Conservation (phyloP, 1,139 yeast genomes). For the Yamadazyma spencermartinsiae region DNA sequence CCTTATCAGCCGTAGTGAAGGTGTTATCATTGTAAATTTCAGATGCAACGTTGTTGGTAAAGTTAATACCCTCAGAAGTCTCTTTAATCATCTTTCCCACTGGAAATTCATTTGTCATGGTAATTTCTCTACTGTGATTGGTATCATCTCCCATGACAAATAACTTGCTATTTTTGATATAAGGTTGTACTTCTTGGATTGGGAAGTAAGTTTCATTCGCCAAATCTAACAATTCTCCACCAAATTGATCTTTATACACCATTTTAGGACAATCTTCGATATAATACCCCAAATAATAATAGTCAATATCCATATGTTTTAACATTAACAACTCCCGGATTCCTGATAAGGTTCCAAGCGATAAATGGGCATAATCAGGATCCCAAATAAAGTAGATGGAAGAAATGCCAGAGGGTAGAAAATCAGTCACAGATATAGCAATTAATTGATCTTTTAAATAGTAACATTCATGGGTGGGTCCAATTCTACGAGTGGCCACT, state of each 20-base stretch:
- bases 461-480: conserved; percentile 78
- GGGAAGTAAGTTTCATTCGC: conserved; percentile 47
- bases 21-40: conserved; percentile 30
- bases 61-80: not conserved
- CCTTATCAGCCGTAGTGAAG: conserved; percentile 23
- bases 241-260: conserved; percentile 78
- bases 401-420: conserved; percentile 74
- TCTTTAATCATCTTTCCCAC: not conserved
- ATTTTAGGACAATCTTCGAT: conserved; percentile 79
- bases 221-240: conserved; percentile 68
- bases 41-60: conserved; percentile 30
- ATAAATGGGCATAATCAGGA: conserved; percentile 69
- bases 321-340: conserved; percentile 66
- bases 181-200: conserved; percentile 31
- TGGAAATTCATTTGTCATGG: conserved; percentile 9
- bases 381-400: conserved; percentile 91
- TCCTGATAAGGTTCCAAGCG: conserved; percentile 79
- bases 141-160: conserved; percentile 33
- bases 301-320: conserved; percentile 38
- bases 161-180: conserved; percentile 41
- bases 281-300: conserved; percentile 75
- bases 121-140: conserved; percentile 8
- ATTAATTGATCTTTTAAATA: conserved; percentile 62
- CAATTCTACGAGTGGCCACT: conserved; percentile 20
- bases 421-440: conserved; percentile 77